Conservation (phyloP, 78 protist genomes). For the Tieghemostelium lacteum region DNA sequence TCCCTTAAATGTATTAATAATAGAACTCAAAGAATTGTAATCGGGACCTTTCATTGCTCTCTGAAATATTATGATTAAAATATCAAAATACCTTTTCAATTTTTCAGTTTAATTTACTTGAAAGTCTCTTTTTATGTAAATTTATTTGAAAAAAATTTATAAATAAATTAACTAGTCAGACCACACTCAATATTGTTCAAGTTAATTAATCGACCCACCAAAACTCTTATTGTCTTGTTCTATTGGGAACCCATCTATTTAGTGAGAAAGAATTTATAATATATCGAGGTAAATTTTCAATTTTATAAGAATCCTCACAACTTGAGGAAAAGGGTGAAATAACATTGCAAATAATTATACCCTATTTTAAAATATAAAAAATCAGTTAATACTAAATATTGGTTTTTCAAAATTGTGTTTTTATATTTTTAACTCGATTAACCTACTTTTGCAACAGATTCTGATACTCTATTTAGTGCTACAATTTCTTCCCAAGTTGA, state of each 20-base stretch:
- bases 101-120: neutral
- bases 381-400: no score
- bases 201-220: no score
- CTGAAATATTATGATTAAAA: no score
- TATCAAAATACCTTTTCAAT: no score
- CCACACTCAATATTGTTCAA: no score
- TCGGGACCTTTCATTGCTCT: no score
- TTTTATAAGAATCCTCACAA: no score
- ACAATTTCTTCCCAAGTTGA: slow-evolving; percentile 40
- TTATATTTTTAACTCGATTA: neutral
- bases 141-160: no score
- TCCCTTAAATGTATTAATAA: no score
- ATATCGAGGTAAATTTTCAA: neutral
- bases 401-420: neutral
- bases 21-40: no score
- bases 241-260: neutral
- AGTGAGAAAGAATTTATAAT: neutral
- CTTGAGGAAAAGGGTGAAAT: neutral
- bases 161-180: no score
- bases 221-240: neutral
- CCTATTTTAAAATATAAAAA: no score
- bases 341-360: slow-evolving; percentile 4
- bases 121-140: neutral
- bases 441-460: slow-evolving; percentile 59
- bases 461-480: slow-evolving; percentile 66